phyloP scores from a whole-genome alignment of 2,329 filamentous ascomycete genomes.

The Dothideomycetes sp. region DNA sequence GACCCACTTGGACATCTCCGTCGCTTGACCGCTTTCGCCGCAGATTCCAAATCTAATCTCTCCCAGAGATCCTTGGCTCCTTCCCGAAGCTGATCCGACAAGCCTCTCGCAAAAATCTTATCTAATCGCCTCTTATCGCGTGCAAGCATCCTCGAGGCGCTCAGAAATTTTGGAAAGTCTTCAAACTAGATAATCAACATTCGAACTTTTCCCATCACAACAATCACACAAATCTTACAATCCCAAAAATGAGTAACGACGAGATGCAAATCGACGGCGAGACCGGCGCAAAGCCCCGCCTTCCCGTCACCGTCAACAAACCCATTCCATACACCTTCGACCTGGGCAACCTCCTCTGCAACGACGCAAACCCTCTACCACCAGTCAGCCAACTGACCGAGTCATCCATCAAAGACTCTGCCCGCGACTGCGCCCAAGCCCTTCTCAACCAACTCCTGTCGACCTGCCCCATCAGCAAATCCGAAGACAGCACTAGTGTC shows the following conservation, averaged over 20 bases:
- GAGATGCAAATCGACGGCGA: slow-evolving; percentile 14
- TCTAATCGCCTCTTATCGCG: too few relatives aligned
- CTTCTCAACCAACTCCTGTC: slow-evolving; percentile 92
- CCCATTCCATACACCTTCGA: slow-evolving; percentile 89
- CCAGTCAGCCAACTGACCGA: slow-evolving; percentile 36
- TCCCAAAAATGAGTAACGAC: slow-evolving; percentile 10
- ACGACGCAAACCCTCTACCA: slow-evolving; percentile 75
- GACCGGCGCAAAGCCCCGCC: slow-evolving; percentile 12
- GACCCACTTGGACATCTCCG: too few relatives aligned
- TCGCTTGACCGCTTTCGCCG: too few relatives aligned
- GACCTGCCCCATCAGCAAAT: slow-evolving; percentile 70
- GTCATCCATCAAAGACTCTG: slow-evolving; percentile 55
- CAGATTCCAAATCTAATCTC: too few relatives aligned
- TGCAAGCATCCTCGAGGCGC: too few relatives aligned
- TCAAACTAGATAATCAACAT: too few relatives aligned
- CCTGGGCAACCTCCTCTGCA: slow-evolving; percentile 74
- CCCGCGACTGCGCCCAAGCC: slow-evolving; percentile 82
- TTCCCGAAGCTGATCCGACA: too few relatives aligned
- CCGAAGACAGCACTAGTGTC: slow-evolving; percentile 51
- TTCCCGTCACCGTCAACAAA: slow-evolving; percentile 44
- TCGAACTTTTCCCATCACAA: not conserved
- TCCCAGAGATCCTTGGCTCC: too few relatives aligned
- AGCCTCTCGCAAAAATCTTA: too few relatives aligned
- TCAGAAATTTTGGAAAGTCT: too few relatives aligned
- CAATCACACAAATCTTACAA: not conserved